Evolutionary conservation across 2,329 filamentous ascomycete genomes (phyloP).

Genomic region (Leptographium wingfieldii): DNA sequence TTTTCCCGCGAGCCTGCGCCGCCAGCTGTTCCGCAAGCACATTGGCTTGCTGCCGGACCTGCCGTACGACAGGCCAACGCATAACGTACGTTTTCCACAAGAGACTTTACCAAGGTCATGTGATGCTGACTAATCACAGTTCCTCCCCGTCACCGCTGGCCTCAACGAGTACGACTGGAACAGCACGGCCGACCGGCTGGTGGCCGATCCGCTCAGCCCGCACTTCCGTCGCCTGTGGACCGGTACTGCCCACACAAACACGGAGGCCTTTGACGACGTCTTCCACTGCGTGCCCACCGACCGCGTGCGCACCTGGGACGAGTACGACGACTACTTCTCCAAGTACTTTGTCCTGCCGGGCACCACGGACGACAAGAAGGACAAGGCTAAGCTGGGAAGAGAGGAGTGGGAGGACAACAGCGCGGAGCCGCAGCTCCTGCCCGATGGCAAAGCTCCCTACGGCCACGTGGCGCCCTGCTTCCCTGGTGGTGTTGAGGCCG

Average conservation of each 20-base stretch:
- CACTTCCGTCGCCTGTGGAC: conserved; percentile 63
- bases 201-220: conserved; percentile 59
- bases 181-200: conserved; percentile 52
- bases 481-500: conserved; percentile 55
- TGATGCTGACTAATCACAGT: conserved; percentile 20
- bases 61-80: conserved; percentile 50
- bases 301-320: conserved; percentile 53
- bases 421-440: neutral
- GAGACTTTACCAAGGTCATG: too few species aligned
- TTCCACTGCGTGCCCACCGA: conserved; percentile 72
- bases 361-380: conserved; percentile 21
- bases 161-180: conserved; percentile 64
- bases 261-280: conserved; percentile 63
- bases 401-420: conserved; percentile 3
- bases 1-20: conserved; percentile 67
- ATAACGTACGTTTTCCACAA: conserved; percentile 38
- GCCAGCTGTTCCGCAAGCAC: conserved; percentile 82
- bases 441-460: conserved; percentile 56
- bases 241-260: conserved; percentile 61
- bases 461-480: conserved; percentile 81
- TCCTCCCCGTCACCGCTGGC: conserved; percentile 55
- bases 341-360: conserved; percentile 50
- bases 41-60: conserved; percentile 69
- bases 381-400: conserved; percentile 25
- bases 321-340: conserved; percentile 61